Evolutionary conservation across 73 alveolate genomes (phyloP).

Genomic region (Blepharisma stoltei): DNA sequence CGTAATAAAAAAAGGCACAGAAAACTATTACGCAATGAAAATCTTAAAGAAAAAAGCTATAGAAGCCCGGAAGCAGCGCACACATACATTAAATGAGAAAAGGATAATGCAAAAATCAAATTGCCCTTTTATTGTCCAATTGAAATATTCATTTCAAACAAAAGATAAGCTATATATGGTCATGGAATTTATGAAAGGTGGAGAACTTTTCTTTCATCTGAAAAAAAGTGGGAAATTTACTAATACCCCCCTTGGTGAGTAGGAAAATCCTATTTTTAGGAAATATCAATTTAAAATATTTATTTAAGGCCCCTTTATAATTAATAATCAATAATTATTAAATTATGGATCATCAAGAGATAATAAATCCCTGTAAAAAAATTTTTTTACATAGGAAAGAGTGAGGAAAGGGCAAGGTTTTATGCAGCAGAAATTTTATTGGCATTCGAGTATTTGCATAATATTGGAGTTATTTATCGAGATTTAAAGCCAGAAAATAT

Average conservation of each 20-base stretch:
- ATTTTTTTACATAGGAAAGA: too few relatives aligned
- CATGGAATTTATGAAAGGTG: slow-evolving; percentile 64
- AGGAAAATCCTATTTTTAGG: too few relatives aligned
- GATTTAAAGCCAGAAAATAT: slow-evolving; percentile 90
- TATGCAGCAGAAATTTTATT: slow-evolving; percentile 40
- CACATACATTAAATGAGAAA: slow-evolving; percentile 79
- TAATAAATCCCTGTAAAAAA: too few relatives aligned
- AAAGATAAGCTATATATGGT: slow-evolving; percentile 81
- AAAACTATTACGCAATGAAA: slow-evolving; percentile 62
- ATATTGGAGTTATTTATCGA: slow-evolving; percentile 56
- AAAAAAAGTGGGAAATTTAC: slow-evolving; percentile 37
- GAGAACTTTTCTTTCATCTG: slow-evolving; percentile 38
- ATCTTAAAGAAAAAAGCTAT: slow-evolving; percentile 75
- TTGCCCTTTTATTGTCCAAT: slow-evolving; percentile 82
- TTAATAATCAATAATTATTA: too few relatives aligned
- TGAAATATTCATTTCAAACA: slow-evolving; percentile 82
- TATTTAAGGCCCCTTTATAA: too few relatives aligned
- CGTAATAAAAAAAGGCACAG: slow-evolving; percentile 50
- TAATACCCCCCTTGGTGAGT: too few relatives aligned
- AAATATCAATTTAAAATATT: too few relatives aligned
- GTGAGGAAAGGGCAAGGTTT: slow-evolving; percentile 39
- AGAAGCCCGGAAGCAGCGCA: slow-evolving; percentile 67
- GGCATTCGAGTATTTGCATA: slow-evolving; percentile 60
- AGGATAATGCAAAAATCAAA: slow-evolving; percentile 61
- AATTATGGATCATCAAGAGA: too few relatives aligned